Conservation (phyloP, 2,329 filamentous ascomycete species). For the Aspergillus ochraceoroseus region DNA sequence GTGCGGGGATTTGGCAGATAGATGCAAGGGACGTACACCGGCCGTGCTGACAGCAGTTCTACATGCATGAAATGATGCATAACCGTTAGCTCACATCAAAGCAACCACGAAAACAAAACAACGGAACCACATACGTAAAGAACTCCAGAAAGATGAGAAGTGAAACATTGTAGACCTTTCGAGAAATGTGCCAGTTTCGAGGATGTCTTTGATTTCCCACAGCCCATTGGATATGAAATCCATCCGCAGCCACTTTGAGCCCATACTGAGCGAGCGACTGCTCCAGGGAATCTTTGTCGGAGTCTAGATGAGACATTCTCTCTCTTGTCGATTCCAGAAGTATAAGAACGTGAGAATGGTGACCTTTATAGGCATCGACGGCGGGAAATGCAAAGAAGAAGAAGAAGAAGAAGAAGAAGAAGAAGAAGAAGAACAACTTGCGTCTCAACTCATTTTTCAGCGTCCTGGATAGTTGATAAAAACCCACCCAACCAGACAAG, state of each 20-base stretch:
- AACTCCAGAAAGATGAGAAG: constrained; percentile 29
- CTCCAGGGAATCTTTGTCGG: constrained; percentile 18
- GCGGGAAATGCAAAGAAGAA: too few relatives aligned
- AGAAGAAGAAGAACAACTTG: constrained; percentile 1
- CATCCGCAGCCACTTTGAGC: constrained; percentile 31
- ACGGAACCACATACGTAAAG: constrained; percentile 28
- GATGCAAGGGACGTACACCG: constrained; percentile 27
- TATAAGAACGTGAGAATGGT: not conserved
- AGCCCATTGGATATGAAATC: constrained; percentile 30
- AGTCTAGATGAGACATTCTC: constrained; percentile 15
- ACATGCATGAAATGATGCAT: not conserved
- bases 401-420: too few relatives aligned
- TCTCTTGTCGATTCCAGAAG: not conserved
- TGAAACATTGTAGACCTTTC: constrained; percentile 29
- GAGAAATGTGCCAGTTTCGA: constrained; percentile 29
- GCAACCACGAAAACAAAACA: not conserved
- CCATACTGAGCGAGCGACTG: constrained; percentile 23
- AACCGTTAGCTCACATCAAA: constrained; percentile 14
- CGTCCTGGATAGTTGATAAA: constrained; percentile 6
- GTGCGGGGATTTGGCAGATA: not conserved
- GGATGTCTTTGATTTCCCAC: constrained; percentile 30
- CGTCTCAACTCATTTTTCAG: constrained; percentile 5
- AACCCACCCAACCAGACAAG: constrained; percentile 13
- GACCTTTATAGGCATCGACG: constrained; percentile 6
- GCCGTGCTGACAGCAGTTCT: constrained; percentile 37